Conservation (phyloP, 1,284 basidiomycete genomes). For the Cutaneotrichosporon spelunceum region DNA sequence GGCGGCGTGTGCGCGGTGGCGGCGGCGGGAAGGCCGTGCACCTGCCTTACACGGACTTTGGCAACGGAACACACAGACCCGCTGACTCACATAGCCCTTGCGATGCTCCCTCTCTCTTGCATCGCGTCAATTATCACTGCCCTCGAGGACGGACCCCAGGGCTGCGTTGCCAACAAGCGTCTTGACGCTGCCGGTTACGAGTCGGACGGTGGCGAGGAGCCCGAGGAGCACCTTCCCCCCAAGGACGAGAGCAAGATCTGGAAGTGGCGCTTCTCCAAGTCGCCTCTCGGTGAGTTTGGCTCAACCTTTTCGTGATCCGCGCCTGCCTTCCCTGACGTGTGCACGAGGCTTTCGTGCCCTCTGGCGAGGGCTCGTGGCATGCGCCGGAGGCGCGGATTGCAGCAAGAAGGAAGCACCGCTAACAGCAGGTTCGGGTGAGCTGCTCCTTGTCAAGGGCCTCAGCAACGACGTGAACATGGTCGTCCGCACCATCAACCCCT, state of each 20-base stretch:
- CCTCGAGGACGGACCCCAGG: slow-evolving; percentile 36
- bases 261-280: slow-evolving; percentile 50
- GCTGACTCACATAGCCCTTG: slow-evolving; percentile 34
- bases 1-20: neutral
- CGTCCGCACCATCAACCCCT: slow-evolving; percentile 51
- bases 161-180: slow-evolving; percentile 25
- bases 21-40: neutral
- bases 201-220: slow-evolving; percentile 46
- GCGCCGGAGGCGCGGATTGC: neutral
- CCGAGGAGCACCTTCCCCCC: slow-evolving; percentile 20
- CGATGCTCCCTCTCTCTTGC: slow-evolving; percentile 43
- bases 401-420: neutral
- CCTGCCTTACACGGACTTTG: neutral
- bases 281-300: slow-evolving; percentile 48
- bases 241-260: slow-evolving; percentile 41
- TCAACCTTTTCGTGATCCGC: neutral
- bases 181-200: slow-evolving; percentile 50
- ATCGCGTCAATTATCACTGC: slow-evolving; percentile 47
- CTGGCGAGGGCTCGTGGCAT: neutral
- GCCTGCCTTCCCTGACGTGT: neutral
- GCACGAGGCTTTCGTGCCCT: neutral
- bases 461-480: slow-evolving; percentile 45
- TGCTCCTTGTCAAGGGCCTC: slow-evolving; percentile 45
- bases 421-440: slow-evolving; percentile 48
- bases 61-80: neutral